phyloP scores from a whole-genome alignment of 164 flowering plant species.

The Platanus orientalis region DNA sequence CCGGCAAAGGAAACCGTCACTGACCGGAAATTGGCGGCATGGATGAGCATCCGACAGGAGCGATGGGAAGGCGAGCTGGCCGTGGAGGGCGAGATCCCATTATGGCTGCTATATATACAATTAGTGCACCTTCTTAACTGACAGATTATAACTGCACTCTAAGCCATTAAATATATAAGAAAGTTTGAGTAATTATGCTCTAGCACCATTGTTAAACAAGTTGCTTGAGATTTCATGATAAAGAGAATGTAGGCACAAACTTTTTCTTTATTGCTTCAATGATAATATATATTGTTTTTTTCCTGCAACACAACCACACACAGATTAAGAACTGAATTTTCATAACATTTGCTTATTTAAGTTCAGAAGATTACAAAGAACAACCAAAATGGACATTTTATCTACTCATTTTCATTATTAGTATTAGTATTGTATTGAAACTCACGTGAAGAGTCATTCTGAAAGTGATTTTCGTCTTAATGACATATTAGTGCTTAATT shows the following conservation, averaged over 20 bases:
- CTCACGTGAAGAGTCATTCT: too few species aligned
- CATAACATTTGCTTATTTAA: too few species aligned
- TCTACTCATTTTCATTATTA: too few species aligned
- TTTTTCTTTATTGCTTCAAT: not conserved
- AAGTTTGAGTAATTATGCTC: not conserved
- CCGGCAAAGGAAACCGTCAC: constrained; percentile 7
- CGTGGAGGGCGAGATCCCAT: constrained; percentile 60
- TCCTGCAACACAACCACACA: too few species aligned
- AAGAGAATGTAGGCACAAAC: not conserved
- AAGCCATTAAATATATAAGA: not conserved
- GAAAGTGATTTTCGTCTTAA: too few species aligned
- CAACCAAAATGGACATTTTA: too few species aligned
- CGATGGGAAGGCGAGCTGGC: constrained; percentile 71
- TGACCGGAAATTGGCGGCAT: constrained; percentile 46
- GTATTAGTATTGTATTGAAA: too few species aligned
- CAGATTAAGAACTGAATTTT: too few species aligned
- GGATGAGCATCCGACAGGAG: constrained; percentile 61
- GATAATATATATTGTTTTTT: too few species aligned
- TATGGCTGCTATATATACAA: constrained; percentile 52
- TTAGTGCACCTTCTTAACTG: not conserved
- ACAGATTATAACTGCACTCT: not conserved
- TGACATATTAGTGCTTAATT: too few species aligned
- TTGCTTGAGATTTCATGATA: not conserved
- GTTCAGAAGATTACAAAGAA: too few species aligned
- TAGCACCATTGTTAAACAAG: not conserved